A percentile compares a stretch with the other conserved stretches of the same genome.
These are phyloP conservation scores for Fragilaria radians DNA, from an alignment of 108 stramenopile species.

Conservation along the genomic window DNA sequence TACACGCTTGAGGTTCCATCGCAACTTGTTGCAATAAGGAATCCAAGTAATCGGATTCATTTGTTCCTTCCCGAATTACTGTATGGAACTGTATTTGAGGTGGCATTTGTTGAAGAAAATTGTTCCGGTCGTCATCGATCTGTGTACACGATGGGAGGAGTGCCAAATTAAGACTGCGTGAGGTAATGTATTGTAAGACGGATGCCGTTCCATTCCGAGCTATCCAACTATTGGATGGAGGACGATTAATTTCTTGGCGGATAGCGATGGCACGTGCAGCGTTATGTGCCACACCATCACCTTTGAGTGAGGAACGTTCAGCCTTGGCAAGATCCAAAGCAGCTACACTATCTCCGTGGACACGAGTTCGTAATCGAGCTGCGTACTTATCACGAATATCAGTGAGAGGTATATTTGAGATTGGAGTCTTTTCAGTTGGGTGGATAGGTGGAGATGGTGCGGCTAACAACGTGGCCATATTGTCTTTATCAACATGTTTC, in stretches of 20 bases:
- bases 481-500: slow-evolving; percentile 24
- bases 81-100: slow-evolving; percentile 32
- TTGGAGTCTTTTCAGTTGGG: slow-evolving; percentile 2
- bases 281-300: slow-evolving; percentile 72
- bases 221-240: slow-evolving; percentile 52
- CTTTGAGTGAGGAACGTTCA: slow-evolving; percentile 33
- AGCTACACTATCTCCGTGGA: slow-evolving; percentile 60
- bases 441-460: background rate
- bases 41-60: slow-evolving; percentile 2
- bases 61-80: slow-evolving; percentile 16
- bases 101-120: slow-evolving; percentile 55
- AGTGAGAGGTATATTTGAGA: slow-evolving; percentile 8
- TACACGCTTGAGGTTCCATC: slow-evolving; percentile 30
- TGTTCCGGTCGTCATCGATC: slow-evolving; percentile 39
- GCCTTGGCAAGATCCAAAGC: slow-evolving; percentile 67
- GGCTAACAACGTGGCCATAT: too few relatives aligned
- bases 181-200: slow-evolving; percentile 50
- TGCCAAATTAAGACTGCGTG: slow-evolving; percentile 66
- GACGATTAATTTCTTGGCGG: background rate
- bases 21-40: slow-evolving; percentile 23
- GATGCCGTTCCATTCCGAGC: slow-evolving; percentile 65
- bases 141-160: slow-evolving; percentile 46
- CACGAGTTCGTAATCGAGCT: slow-evolving; percentile 41
- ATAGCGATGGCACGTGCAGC: slow-evolving; percentile 47
- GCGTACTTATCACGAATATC: slow-evolving; percentile 82